phyloP scores from a whole-genome alignment of 2,329 filamentous ascomycete species.

The Arthrobotrys sinensis region DNA sequence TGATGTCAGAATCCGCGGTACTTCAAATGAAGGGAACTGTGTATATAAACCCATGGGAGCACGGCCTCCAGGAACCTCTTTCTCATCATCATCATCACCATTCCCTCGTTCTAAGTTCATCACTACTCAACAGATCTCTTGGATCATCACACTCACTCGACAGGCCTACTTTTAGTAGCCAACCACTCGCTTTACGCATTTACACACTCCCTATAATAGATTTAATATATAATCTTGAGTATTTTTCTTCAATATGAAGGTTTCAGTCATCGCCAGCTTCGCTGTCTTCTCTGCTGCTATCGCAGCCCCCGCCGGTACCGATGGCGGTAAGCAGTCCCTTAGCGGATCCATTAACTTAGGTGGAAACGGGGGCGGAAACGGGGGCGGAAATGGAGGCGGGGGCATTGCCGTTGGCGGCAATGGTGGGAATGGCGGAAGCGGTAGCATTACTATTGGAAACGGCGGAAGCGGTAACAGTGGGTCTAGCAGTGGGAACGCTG shows the following conservation, averaged over 20 bases:
- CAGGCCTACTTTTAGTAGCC: conserved; percentile 28
- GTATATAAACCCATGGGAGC: conserved; percentile 50
- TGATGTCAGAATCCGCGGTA: not conserved
- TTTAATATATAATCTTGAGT: conserved; percentile 35
- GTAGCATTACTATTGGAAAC: conserved; percentile 1
- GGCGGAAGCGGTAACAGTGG: not conserved
- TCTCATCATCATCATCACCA: conserved; percentile 54
- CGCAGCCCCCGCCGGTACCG: conserved; percentile 17
- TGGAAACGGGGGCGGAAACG: not conserved
- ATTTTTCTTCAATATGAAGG: conserved; percentile 44
- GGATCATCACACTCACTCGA: conserved; percentile 51
- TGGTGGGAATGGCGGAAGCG: not conserved
- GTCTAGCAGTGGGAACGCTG: not conserved
- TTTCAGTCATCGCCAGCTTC: conserved; percentile 44
- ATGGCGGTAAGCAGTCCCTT: not conserved
- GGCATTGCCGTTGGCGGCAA: not conserved
- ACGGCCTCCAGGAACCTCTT: conserved; percentile 4
- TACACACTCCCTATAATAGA: conserved; percentile 28
- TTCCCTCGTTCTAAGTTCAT: conserved; percentile 4
- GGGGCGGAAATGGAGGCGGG: not conserved
- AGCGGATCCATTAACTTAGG: not conserved
- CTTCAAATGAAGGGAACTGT: not conserved
- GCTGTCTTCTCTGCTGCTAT: conserved; percentile 17
- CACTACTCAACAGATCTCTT: conserved; percentile 24
- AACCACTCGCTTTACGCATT: conserved; percentile 15